Conservation (phyloP, 306 rosid species). For the Casuarina glauca region DNA sequence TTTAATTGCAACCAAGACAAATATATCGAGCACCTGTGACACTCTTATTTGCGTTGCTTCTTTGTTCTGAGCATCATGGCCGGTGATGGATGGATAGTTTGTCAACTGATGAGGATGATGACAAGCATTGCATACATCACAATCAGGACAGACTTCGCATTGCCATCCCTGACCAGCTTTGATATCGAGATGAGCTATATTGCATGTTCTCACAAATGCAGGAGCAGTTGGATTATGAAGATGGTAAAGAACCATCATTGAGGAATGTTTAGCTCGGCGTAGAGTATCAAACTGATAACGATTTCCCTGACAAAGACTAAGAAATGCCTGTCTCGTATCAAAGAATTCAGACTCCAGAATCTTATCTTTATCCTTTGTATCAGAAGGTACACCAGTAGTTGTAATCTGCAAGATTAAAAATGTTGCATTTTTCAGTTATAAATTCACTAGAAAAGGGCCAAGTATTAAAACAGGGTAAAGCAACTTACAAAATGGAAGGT, state of each 20-base stretch:
- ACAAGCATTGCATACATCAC: constrained; percentile 89
- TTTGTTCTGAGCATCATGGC: constrained; percentile 95
- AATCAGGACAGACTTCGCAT: constrained; percentile 94
- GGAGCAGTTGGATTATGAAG: constrained; percentile 99
- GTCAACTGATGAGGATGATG: constrained; percentile 93
- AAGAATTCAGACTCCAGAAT: constrained; percentile 98
- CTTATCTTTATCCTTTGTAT: constrained; percentile 94
- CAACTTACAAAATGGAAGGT: constrained; percentile 61
- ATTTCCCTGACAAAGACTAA: constrained; percentile 98
- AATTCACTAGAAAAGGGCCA: neutral
- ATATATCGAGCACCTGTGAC: constrained; percentile 53
- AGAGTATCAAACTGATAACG: constrained; percentile 97
- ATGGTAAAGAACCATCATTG: constrained; percentile 99
- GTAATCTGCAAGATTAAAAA: constrained; percentile 50
- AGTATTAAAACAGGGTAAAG: constrained; percentile 18
- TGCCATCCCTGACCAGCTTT: constrained; percentile 99
- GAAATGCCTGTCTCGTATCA: constrained; percentile 97
- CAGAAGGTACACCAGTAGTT: constrained; percentile 65
- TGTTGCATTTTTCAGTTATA: neutral
- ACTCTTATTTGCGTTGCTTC: constrained; percentile 94
- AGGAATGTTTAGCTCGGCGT: constrained; percentile 97
- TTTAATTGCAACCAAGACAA: constrained; percentile 2
- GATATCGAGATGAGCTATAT: constrained; percentile 73
- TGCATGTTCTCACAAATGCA: constrained; percentile 82
- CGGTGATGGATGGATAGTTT: constrained; percentile 87